Evolutionary conservation across 1,139 yeast genomes (phyloP).

Genomic region (Taphrina confusa): DNA sequence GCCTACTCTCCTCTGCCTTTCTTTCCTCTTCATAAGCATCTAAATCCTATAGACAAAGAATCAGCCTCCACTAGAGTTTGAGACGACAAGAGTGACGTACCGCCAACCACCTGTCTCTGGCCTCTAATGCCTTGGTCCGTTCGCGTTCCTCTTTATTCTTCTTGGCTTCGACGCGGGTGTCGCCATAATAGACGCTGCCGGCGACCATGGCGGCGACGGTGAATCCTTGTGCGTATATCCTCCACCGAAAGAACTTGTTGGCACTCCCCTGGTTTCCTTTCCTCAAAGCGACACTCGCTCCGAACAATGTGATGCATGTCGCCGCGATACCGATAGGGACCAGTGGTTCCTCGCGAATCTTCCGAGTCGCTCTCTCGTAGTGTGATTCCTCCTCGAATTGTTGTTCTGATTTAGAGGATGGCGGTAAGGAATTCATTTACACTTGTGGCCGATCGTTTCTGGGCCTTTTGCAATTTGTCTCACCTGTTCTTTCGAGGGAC

Average conservation of each 20-base stretch:
- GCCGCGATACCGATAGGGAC: constrained; percentile 35
- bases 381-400: constrained; percentile 16
- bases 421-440: constrained; percentile 14
- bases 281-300: constrained; percentile 34
- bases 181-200: constrained; percentile 37
- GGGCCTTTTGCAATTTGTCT: too few relatives aligned
- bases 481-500: too few relatives aligned
- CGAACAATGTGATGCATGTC: constrained; percentile 36
- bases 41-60: constrained; percentile 10
- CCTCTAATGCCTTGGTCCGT: constrained; percentile 20
- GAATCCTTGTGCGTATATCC: constrained; percentile 37
- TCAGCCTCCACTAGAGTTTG: background rate
- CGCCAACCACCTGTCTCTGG: constrained; percentile 32
- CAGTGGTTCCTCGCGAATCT: constrained; percentile 33
- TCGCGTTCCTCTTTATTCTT: constrained; percentile 19
- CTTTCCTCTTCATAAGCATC: constrained; percentile 28
- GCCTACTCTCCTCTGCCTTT: constrained; percentile 5
- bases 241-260: constrained; percentile 34
- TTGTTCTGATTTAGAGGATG: constrained; percentile 15
- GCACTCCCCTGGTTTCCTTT: constrained; percentile 26
- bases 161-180: constrained; percentile 17
- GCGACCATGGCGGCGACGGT: constrained; percentile 34
- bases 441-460: too few relatives aligned
- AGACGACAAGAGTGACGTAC: background rate
- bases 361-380: constrained; percentile 29